Conservation (phyloP, 352 stramenopile species). For the Pythium grandisporangium region DNA sequence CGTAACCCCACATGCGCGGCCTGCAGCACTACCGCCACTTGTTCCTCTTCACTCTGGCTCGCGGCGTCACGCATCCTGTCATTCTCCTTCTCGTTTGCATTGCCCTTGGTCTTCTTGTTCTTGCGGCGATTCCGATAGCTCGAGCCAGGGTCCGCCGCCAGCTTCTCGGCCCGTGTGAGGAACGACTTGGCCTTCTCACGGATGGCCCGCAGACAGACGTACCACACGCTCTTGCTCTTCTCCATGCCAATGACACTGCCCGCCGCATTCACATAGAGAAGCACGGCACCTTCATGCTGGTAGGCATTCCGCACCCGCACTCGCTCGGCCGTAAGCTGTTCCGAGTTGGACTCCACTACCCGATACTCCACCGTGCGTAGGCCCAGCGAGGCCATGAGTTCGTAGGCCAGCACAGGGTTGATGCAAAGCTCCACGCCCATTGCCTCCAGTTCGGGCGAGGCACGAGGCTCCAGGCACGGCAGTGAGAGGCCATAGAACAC, state of each 20-base stretch:
- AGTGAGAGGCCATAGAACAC: conserved; percentile 77
- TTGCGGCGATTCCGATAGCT: not conserved
- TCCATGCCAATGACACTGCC: conserved; percentile 73
- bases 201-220: conserved; percentile 81
- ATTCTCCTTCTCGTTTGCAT: conserved; percentile 14
- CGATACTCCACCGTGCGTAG: conserved; percentile 54
- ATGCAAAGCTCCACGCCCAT: conserved; percentile 62
- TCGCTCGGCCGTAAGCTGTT: conserved; percentile 22
- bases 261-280: conserved; percentile 54
- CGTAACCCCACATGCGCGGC: conserved; percentile 12
- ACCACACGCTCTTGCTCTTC: conserved; percentile 82
- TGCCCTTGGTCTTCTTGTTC: conserved; percentile 12
- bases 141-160: not conserved
- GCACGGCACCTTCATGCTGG: conserved; percentile 63
- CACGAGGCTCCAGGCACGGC: conserved; percentile 21
- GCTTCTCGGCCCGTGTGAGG: conserved; percentile 25
- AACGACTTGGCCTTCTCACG: conserved; percentile 71
- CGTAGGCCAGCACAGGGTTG: conserved; percentile 65
- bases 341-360: conserved; percentile 28
- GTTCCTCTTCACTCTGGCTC: not conserved
- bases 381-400: conserved; percentile 37
- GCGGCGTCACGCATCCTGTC: conserved; percentile 3
- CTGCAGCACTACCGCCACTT: not conserved
- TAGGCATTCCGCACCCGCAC: conserved; percentile 35
- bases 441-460: no score